Conservation (phyloP, 2,329 filamentous ascomycete genomes). For the Celoporthe dispersa region DNA sequence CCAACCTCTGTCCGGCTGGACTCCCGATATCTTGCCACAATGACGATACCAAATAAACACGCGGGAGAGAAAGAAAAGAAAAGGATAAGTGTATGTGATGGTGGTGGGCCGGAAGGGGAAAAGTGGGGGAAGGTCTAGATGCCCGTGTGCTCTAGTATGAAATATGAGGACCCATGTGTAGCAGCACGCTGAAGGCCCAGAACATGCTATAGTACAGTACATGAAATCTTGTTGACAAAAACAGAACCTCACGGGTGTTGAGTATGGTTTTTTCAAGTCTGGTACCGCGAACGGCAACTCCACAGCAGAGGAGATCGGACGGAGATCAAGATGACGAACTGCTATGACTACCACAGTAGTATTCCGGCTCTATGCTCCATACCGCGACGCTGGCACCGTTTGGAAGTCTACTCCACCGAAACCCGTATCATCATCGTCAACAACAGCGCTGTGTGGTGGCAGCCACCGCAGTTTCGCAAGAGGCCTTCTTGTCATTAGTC, state of each 20-base stretch:
- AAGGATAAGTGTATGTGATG: neutral
- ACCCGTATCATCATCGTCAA: neutral
- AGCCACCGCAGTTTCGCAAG: neutral
- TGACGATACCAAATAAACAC: neutral
- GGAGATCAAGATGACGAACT: neutral
- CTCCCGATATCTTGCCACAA: neutral
- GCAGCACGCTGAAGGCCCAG: neutral
- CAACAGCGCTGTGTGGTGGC: neutral
- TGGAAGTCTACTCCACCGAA: neutral
- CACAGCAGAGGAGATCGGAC: slow-evolving; percentile 2
- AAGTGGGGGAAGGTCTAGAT: neutral
- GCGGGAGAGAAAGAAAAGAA: neutral
- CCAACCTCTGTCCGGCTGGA: neutral
- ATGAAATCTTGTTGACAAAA: neutral
- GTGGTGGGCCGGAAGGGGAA: neutral
- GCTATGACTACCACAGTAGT: too few species aligned
- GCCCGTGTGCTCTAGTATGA: neutral
- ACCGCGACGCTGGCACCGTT: neutral
- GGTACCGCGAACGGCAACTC: neutral
- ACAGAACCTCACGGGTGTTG: neutral
- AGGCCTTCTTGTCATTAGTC: neutral
- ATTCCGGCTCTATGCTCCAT: neutral
- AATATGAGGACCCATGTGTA: neutral
- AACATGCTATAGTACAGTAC: neutral
- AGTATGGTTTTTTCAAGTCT: neutral